Evolutionary conservation across 2,329 filamentous ascomycete genomes (phyloP).

Genomic region (Aspergillus amoenus): DNA sequence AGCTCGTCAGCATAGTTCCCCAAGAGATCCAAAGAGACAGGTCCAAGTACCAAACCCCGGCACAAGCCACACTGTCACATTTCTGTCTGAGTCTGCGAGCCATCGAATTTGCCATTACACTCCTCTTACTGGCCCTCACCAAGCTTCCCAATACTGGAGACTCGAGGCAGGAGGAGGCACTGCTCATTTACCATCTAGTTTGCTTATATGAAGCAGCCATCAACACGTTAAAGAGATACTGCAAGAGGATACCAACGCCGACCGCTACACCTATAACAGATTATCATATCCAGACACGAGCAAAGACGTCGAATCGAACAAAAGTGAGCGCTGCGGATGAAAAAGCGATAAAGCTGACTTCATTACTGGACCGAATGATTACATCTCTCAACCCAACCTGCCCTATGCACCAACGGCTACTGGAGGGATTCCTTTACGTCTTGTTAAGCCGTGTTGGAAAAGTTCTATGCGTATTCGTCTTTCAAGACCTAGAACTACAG

Average conservation of each 20-base stretch:
- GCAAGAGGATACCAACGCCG: slow-evolving; percentile 10
- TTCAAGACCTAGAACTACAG: slow-evolving; percentile 33
- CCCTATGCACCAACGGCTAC: slow-evolving; percentile 30
- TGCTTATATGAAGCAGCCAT: slow-evolving; percentile 33
- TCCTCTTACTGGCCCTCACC: slow-evolving; percentile 28
- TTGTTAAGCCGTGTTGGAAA: slow-evolving; percentile 41
- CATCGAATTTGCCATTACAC: slow-evolving; percentile 25
- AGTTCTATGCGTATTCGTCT: slow-evolving; percentile 40
- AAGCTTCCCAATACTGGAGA: slow-evolving; percentile 23
- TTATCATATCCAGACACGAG: slow-evolving; percentile 17
- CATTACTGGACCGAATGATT: slow-evolving; percentile 32
- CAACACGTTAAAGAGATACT: slow-evolving; percentile 26
- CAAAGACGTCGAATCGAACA: slow-evolving; percentile 7
- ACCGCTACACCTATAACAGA: neutral
- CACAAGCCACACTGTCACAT: slow-evolving; percentile 16
- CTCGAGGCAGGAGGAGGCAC: slow-evolving; percentile 14
- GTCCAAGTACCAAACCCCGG: slow-evolving; percentile 6
- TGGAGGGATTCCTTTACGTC: slow-evolving; percentile 44
- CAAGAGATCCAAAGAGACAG: neutral
- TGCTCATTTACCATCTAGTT: slow-evolving; percentile 36
- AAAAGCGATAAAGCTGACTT: slow-evolving; percentile 20
- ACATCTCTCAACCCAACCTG: slow-evolving; percentile 27
- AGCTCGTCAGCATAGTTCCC: slow-evolving; percentile 20
- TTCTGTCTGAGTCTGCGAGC: slow-evolving; percentile 20
- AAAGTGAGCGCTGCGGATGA: slow-evolving; percentile 16